phyloP scores from a whole-genome alignment of 192 early-diverging fungal species.

The Coemansia sp. region DNA sequence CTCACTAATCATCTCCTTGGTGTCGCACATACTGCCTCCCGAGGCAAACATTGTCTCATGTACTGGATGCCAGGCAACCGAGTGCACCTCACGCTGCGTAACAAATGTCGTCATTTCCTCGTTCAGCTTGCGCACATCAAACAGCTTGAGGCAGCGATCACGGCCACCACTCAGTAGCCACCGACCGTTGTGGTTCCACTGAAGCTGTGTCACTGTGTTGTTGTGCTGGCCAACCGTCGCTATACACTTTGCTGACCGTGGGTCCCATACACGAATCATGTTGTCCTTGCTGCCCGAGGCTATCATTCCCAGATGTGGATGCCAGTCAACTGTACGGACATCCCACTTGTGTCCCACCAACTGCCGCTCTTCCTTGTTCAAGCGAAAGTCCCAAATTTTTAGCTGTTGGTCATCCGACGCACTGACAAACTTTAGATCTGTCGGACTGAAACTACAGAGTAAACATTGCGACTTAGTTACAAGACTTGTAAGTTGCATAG shows the following conservation, averaged over 20 bases:
- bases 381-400: constrained; percentile 96
- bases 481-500: neutral
- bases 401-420: constrained; percentile 94
- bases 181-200: constrained; percentile 97
- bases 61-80: constrained; percentile 93
- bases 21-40: constrained; percentile 68
- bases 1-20: constrained; percentile 69
- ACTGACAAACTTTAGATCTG: constrained; percentile 90
- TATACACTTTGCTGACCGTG: constrained; percentile 80
- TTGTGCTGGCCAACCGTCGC: constrained; percentile 93
- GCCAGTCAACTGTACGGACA: constrained; percentile 97
- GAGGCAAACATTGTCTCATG: constrained; percentile 88
- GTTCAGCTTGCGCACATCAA: constrained; percentile 92
- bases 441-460: constrained; percentile 82
- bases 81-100: constrained; percentile 85
- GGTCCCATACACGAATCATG: constrained; percentile 97
- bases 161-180: constrained; percentile 91
- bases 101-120: constrained; percentile 82
- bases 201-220: constrained; percentile 80
- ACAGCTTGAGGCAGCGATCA: constrained; percentile 90
- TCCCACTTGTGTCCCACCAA: constrained; percentile 94
- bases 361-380: constrained; percentile 74
- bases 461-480: neutral
- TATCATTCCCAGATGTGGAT: constrained; percentile 87
- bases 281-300: constrained; percentile 97